These are phyloP conservation scores for Fusarium newnesense DNA, from an alignment of 2,329 filamentous ascomycete genomes.

Conservation along the genomic window DNA sequence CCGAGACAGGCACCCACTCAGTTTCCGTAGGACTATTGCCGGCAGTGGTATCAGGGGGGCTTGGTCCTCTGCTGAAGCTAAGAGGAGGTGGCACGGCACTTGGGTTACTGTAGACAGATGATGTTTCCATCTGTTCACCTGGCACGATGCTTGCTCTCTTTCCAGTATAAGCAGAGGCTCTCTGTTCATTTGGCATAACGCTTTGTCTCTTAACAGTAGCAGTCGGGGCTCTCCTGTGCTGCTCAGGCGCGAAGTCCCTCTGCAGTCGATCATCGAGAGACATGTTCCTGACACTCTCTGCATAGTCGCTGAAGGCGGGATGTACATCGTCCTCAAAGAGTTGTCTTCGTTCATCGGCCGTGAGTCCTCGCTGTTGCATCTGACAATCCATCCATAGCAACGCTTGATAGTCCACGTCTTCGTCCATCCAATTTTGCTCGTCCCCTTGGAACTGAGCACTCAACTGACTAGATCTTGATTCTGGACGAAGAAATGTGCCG, in stretches of 20 bases:
- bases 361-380: slow-evolving; percentile 21
- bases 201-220: not conserved
- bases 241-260: not conserved
- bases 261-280: not conserved
- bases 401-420: slow-evolving; percentile 5
- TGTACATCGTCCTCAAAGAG: slow-evolving; percentile 25
- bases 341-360: slow-evolving; percentile 12
- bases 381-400: slow-evolving; percentile 29
- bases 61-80: not conserved
- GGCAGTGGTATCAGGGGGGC: not conserved
- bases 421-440: not conserved
- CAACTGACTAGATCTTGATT: not conserved
- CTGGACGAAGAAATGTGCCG: not conserved
- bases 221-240: not conserved
- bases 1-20: slow-evolving; percentile 23
- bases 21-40: not conserved
- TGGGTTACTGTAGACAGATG: slow-evolving; percentile 5
- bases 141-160: not conserved
- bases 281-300: not conserved
- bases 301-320: slow-evolving; percentile 34
- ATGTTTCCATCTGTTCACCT: not conserved
- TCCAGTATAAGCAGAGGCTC: slow-evolving; percentile 2
- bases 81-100: slow-evolving; percentile 20
- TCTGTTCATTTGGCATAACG: not conserved
- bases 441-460: not conserved